Conservation (phyloP, 2,329 filamentous ascomycete species). For the Beauveria pseudobassiana region DNA sequence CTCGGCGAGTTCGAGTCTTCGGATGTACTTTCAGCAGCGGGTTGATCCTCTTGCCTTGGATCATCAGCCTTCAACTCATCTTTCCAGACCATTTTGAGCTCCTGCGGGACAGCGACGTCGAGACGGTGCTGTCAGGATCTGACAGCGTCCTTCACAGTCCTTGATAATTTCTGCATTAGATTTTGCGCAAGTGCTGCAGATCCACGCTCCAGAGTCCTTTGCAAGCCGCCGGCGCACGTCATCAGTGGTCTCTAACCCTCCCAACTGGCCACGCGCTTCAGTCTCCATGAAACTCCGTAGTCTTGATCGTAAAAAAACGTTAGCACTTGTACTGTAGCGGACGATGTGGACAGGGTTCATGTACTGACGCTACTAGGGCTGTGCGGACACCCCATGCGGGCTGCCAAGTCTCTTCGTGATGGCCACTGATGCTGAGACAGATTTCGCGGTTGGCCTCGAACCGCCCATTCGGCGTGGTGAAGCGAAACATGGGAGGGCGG, state of each 20-base stretch:
- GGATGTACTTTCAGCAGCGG: conserved; percentile 34
- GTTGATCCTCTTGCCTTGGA: conserved; percentile 15
- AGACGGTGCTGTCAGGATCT: conserved; percentile 21
- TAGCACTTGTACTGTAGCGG: not conserved
- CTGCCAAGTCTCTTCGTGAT: conserved; percentile 98
- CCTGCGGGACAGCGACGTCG: conserved; percentile 44
- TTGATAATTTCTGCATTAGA: conserved; percentile 66
- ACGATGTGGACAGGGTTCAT: not conserved
- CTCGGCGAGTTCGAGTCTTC: conserved; percentile 39
- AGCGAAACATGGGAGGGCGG: conserved; percentile 90
- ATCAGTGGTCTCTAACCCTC: conserved; percentile 72
- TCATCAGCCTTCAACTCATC: conserved; percentile 54
- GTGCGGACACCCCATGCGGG: conserved; percentile 95
- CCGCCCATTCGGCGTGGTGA: conserved; percentile 81
- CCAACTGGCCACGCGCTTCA: conserved; percentile 78
- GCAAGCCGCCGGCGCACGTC: conserved; percentile 63
- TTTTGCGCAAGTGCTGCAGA: conserved; percentile 62
- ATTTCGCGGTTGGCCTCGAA: conserved; percentile 98
- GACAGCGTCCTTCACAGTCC: conserved; percentile 55
- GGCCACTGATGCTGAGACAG: conserved; percentile 85
- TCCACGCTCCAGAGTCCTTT: conserved; percentile 55
- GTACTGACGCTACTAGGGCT: conserved; percentile 56
- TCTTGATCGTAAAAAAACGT: conserved; percentile 16
- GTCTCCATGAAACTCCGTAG: conserved; percentile 91
- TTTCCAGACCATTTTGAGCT: conserved; percentile 60